Conservation (phyloP, 139 green algal species). For the Chlamydomonas sp. region DNA sequence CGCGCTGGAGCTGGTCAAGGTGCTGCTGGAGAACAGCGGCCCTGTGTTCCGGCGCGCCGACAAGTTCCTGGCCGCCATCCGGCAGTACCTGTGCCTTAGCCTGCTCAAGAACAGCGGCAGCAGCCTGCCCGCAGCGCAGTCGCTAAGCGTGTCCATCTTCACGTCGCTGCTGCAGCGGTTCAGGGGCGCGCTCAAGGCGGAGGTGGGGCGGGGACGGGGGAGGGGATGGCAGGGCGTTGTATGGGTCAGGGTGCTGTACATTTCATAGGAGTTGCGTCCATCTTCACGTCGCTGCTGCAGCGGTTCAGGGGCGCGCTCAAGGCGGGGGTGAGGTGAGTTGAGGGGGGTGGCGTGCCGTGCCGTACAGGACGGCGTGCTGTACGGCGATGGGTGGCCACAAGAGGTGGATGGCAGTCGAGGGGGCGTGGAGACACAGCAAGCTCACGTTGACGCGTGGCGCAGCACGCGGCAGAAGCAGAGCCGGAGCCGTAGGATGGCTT, state of each 20-base stretch:
- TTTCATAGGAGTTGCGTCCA: too few relatives aligned
- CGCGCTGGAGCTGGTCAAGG: conserved; percentile 96
- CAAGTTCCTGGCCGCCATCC: conserved; percentile 88
- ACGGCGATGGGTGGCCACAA: too few relatives aligned
- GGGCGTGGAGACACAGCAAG: too few relatives aligned
- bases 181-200: conserved; percentile 87
- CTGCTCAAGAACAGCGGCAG: conserved; percentile 94
- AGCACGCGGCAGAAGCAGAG: too few relatives aligned
- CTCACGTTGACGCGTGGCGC: too few relatives aligned
- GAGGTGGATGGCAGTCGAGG: too few relatives aligned
- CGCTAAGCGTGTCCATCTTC: conserved; percentile 93
- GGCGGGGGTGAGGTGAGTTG: conserved; percentile 62
- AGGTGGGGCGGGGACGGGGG: conserved; percentile 48
- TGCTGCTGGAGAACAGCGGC: conserved; percentile 96
- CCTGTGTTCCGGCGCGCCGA: conserved; percentile 82
- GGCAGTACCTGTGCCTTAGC: conserved; percentile 95
- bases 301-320: conserved; percentile 90
- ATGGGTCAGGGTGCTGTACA: too few relatives aligned
- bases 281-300: conserved; percentile 92
- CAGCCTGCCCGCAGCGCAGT: conserved; percentile 65
- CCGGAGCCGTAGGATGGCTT: too few relatives aligned
- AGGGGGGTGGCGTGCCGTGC: too few relatives aligned
- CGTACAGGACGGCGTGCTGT: too few relatives aligned
- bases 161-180: conserved; percentile 87
- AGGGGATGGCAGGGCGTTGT: too few relatives aligned